Evolutionary conservation across 306 rosid species (phyloP).

Genomic region (Corylus heterophylla): DNA sequence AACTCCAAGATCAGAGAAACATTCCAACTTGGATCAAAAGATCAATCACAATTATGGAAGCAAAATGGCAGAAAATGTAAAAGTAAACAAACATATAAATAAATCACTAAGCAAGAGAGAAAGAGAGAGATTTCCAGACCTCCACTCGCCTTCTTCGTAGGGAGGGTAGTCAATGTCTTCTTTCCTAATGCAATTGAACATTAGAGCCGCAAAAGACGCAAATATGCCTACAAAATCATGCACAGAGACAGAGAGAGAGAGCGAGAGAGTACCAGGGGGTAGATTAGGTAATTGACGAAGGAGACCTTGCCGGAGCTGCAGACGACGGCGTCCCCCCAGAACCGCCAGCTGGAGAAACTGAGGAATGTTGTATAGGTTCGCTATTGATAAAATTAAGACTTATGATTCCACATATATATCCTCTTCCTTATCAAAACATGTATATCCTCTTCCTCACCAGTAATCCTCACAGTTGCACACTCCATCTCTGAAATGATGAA

Average conservation of each 20-base stretch:
- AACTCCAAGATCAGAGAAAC: background rate
- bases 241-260: background rate
- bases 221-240: constrained; percentile 61
- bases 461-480: constrained; percentile 29
- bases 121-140: constrained; percentile 39
- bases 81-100: background rate
- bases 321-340: constrained; percentile 98
- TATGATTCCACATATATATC: background rate
- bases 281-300: constrained; percentile 72
- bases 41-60: background rate
- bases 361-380: background rate
- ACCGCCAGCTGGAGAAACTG: constrained; percentile 76
- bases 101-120: too few relatives aligned
- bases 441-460: constrained; percentile 22
- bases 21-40: background rate
- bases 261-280: constrained; percentile 53
- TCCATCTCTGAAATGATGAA: constrained; percentile 32
- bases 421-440: constrained; percentile 4
- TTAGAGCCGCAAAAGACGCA: constrained; percentile 88
- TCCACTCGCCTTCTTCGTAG: constrained; percentile 98
- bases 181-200: constrained; percentile 97
- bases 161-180: constrained; percentile 96
- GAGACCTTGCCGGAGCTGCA: constrained; percentile 80
- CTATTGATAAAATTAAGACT: background rate
- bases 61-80: constrained; percentile 4